phyloP scores from a whole-genome alignment of 129 eudicot genomes.

The Smallanthus sonchifolius region DNA sequence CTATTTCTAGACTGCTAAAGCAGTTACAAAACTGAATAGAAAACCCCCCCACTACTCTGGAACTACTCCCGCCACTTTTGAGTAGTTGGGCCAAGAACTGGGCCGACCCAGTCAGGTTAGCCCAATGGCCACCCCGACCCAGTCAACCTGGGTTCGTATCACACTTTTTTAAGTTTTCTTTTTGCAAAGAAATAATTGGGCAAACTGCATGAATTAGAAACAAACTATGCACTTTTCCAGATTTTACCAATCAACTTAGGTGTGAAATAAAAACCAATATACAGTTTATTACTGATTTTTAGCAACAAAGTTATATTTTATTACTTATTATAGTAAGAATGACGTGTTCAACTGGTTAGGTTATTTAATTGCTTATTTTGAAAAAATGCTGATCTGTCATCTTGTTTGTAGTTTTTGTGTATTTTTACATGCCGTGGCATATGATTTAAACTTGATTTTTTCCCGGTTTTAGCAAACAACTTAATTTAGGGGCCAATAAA shows the following conservation, averaged over 20 bases:
- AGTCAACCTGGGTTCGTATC: no score
- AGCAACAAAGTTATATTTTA: background rate
- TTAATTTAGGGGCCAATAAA: background rate
- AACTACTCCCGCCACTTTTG: no score
- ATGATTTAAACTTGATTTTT: background rate
- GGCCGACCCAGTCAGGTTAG: no score
- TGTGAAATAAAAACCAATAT: background rate
- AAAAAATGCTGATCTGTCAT: background rate
- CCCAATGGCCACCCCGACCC: no score
- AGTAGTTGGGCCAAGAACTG: no score
- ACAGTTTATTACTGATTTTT: background rate
- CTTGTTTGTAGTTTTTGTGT: background rate
- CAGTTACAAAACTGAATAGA: no score
- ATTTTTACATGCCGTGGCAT: background rate
- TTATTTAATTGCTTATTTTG: background rate
- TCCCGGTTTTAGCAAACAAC: background rate
- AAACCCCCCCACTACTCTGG: no score
- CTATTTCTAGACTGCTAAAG: no score
- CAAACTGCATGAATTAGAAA: background rate
- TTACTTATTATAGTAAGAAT: no score
- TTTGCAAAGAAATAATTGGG: background rate
- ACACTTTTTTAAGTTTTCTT: no score
- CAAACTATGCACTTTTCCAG: background rate
- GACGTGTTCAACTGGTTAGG: background rate
- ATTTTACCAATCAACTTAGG: background rate